Base-by-base conservation (phyloP, 495 filamentous ascomycete species). In the Penicillium verhagenii region DNA sequence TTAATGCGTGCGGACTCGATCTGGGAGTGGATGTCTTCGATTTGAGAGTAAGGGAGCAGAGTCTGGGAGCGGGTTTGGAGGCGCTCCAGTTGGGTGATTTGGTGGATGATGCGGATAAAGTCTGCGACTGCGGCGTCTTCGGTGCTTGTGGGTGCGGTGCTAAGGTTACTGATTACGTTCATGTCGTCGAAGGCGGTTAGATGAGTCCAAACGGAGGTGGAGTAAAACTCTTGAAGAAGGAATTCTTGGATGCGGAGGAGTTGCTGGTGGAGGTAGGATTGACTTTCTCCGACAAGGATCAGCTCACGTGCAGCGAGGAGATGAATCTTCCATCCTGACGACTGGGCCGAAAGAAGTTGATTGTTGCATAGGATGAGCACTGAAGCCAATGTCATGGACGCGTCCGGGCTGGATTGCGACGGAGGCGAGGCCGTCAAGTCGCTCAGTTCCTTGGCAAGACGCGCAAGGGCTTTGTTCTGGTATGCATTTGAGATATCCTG, bases 331-430 rank as follows among this genome's bases (percentile, higher is more conserved):
- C 58, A 61, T 23, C 50, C 54, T 10, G 58, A 43, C 5, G 47
- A 42, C 23, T 57, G 43, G 0, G 58, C 54, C 19, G 50, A 54
- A 21, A 61, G 38, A 14, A 61, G 47, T 19, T 61, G 55, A 18
- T 54, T 54, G 21, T 61, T 61, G 28, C 54, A 61, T n/a, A 61
- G 31, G 53, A 58, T 48, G 18, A 61, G 54, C n/a, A 54, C 54
- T 5, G 59, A 58, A 21, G 59, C 59, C 5, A 61, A 47, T 14
- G 51, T 57, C 29, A 51, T 47, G 16, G 47, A 43, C 6, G 50
- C 47, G n/a, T 37, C 49, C 2, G 46, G 40, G 29, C 42, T 35
- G 20, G 40, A 23, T 19, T 23, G 2, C 7, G 40, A 39, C 1
- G 31, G 13, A 4, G 51, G 20, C 0, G 63, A 52, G 13, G 37